These are phyloP conservation scores for Chlorella sp. DNA, from an alignment of 139 green algal genomes.

Conservation along the genomic window DNA sequence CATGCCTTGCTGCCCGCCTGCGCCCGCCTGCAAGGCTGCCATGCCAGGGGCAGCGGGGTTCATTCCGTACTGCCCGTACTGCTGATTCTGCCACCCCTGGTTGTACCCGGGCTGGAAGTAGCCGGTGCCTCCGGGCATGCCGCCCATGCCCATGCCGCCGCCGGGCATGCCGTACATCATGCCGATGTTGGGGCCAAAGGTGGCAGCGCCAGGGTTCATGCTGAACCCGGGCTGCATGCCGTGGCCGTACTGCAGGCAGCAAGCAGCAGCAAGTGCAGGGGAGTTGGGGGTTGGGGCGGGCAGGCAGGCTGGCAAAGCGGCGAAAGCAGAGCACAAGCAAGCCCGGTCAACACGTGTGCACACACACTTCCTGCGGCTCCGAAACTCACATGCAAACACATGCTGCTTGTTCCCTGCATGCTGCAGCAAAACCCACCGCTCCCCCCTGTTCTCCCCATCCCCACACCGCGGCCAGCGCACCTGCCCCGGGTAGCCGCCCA, in stretches of 20 bases:
- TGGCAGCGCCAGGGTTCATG: slow-evolving; percentile 26
- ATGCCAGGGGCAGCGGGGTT: background rate
- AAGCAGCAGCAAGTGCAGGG: background rate
- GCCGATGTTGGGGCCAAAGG: background rate
- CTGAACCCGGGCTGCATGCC: background rate
- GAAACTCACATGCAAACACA: background rate
- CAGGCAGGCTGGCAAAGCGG: background rate
- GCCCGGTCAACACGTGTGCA: too few species aligned
- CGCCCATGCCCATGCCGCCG: background rate
- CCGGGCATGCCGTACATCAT: slow-evolving; percentile 5
- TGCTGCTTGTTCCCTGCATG: background rate
- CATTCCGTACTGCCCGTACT: slow-evolving; percentile 12
- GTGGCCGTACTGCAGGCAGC: background rate
- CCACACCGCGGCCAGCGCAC: background rate
- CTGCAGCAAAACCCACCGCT: background rate
- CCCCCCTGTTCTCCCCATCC: background rate
- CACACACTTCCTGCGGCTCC: background rate
- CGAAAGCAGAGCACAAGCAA: background rate
- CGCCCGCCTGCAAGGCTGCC: slow-evolving; percentile 15
- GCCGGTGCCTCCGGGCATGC: slow-evolving; percentile 5
- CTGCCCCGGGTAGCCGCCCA: slow-evolving; percentile 21
- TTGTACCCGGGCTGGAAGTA: background rate
- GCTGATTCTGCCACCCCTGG: background rate
- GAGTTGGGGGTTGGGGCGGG: background rate
- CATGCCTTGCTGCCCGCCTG: slow-evolving; percentile 11